Conservation (phyloP, 305 asterid genomes). For the Fraxinus greggii region DNA sequence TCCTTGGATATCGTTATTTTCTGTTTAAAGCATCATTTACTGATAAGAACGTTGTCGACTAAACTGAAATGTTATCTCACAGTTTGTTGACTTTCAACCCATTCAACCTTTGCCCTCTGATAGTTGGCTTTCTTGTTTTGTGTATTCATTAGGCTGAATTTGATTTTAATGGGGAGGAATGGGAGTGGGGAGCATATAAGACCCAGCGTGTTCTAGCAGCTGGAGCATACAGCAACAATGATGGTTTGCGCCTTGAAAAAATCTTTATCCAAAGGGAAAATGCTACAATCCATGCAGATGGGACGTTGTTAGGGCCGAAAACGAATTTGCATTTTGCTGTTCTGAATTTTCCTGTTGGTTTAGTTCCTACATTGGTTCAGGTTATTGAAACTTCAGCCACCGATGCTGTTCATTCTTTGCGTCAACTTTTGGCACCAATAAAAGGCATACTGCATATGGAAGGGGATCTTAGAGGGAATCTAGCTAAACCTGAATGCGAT, state of each 20-base stretch:
- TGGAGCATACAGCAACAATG: conserved; percentile 92
- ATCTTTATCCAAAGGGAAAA: conserved; percentile 95
- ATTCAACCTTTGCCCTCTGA: conserved; percentile 14
- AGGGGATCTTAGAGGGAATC: conserved; percentile 98
- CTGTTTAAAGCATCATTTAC: neutral
- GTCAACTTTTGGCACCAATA: conserved; percentile 86
- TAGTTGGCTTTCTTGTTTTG: conserved; percentile 18
- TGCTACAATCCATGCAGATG: conserved; percentile 98
- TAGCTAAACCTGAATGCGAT: conserved; percentile 97
- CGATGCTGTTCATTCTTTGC: conserved; percentile 87
- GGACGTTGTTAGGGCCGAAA: conserved; percentile 89
- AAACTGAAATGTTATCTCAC: neutral
- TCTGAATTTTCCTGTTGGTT: conserved; percentile 89
- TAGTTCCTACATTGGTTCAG: conserved; percentile 91
- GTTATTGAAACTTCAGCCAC: conserved; percentile 91
- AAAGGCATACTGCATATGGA: conserved; percentile 98
- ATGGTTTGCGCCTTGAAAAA: conserved; percentile 98
- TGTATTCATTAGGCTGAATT: conserved; percentile 71
- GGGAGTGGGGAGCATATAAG: conserved; percentile 99
- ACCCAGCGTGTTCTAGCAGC: conserved; percentile 98
- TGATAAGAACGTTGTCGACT: neutral
- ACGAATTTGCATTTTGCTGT: conserved; percentile 96
- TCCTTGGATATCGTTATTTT: neutral
- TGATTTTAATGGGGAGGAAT: conserved; percentile 97
- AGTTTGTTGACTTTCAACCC: conserved; percentile 3